Base-by-base conservation (phyloP, 164 flowering plant genomes). In the Berberis vulgaris region DNA sequence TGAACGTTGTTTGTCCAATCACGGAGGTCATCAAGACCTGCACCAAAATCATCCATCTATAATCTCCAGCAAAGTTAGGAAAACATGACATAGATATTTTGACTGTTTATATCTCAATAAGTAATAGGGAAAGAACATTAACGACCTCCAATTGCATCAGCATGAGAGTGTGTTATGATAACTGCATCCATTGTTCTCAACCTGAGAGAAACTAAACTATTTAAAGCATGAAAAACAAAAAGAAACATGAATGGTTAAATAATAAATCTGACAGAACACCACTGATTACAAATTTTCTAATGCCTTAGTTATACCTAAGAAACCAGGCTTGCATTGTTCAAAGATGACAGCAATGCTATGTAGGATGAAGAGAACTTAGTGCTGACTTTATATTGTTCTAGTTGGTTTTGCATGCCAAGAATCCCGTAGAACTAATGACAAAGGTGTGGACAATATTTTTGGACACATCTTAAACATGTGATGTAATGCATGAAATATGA, bases 1-100 rank as follows among this genome's bases (percentile, higher is more conserved):
- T 93, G 98, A 70, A 93, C 92, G 82, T 93, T 93, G 78, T 93
- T 93, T 43, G 98, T 90, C 98, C 98, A 90, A 76, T 93, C 98
- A 65, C 98, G 94, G 67, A 93, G 92, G 81, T 93, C 98, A 77
- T 93, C 98, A 71, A 93, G 83, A 75, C 98, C 97, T 90, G 82
- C 49, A 74, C 56, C 67, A 44, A 44, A 67, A 6, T 39, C 65
- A 39, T 52, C 54, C 39, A 43, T 52, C 54, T 53, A 68, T 43
- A 69, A 61, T 60, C 3, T 12, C 45, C 62, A 71, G 56, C 67
- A 52, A 26, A 1, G 2, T 10, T 9, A 10, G 4, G 1, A 11
- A 52, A 6, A 26, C 54, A 52, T 12, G 7, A 47, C 50, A 6
- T 47, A 47, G 50, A 47, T 6, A 1, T 47, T 7, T 6, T 11